Base-by-base conservation (phyloP, 202 grass and related monocot species). In the Panicum virgatum region DNA sequence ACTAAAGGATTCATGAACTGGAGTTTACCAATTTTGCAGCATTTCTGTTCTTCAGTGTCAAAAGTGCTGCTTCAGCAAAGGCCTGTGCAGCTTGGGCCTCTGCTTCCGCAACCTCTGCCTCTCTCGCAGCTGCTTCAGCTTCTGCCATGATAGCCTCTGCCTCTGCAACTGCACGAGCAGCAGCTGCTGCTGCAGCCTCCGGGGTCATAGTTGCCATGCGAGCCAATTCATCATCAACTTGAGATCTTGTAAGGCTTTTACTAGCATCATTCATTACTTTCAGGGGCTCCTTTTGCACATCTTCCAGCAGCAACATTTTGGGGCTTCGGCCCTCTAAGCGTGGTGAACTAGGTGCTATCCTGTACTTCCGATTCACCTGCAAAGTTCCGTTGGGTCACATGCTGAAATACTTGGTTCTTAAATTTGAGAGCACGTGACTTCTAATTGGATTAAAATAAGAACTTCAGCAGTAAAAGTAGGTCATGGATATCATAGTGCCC, bases 361-460 rank as follows among this genome's bases (percentile, higher is more conserved):
- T 90, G 77, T 98, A 98, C 86, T 94, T 98, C 54, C 92, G 86
- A 73, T 95, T 94, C 76, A 98, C 95, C 95, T 98, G 75, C 27
- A 91, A 83, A 53, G n/a, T 54, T 58, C 62, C 70, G 52, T 37
- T 54, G 36, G 66, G 20, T 79, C 61, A 48, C 2, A 78, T 53
- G 75, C 32, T 29, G 69, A 37, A 76, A 75, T 54, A 16, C 16
- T 20, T 53, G 46, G 60, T 15, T 71, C 54, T n/a, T 85, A 6
- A 42, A 70, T 56, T 46, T 66, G 11, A 89, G 26, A 59, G 53
- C 3, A 5, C 45, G 66, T 13, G 60, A 16, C 23, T 67, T 78
- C 37, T 69, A 45, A 44, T 9, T 53, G 42, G 66, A 0, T 54
- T 42, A 43, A n/a, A 26, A 76, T 7, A 68, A 71, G 16, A 72